A percentile compares a stretch with the other conserved stretches of the same genome.
Conservation (phyloP, 2,329 filamentous ascomycete species). For the Elsinoe necatrix region DNA sequence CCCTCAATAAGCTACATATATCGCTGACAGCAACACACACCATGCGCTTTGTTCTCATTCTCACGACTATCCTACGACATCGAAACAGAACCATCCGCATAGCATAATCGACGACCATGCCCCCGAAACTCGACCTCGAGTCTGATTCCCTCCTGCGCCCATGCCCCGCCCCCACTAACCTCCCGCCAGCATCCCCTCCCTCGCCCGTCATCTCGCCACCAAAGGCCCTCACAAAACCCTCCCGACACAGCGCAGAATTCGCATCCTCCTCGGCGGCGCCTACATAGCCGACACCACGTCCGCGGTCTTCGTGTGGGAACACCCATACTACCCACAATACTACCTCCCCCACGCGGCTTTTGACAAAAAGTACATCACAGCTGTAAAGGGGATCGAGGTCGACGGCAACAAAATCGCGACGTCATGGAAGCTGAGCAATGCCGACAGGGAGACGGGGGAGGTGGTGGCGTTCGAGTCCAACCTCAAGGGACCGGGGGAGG, state of each 20-base stretch:
- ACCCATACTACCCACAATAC: conserved; percentile 42
- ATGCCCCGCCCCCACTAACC: background rate
- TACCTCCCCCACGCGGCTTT: conserved; percentile 25
- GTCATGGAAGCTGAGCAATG: conserved; percentile 22
- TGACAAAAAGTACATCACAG: conserved; percentile 5
- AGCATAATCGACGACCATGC: background rate
- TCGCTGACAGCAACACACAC: too few species aligned
- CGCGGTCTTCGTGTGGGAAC: conserved; percentile 34
- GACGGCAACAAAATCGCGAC: conserved; percentile 20
- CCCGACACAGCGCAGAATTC: conserved; percentile 26
- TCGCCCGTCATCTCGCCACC: conserved; percentile 35
- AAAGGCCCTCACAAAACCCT: conserved; percentile 32
- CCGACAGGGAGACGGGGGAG: conserved; percentile 24
- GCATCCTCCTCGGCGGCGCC: conserved; percentile 26
- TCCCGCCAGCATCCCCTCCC: conserved; percentile 29
- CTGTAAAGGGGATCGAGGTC: background rate
- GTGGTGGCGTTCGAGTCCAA: conserved; percentile 26
- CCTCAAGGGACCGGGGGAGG: conserved; percentile 1
- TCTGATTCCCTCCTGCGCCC: background rate
- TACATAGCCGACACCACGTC: conserved; percentile 30
- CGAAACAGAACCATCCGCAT: background rate
- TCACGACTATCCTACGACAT: background rate
- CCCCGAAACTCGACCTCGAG: conserved; percentile 11
- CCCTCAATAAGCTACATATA: background rate
- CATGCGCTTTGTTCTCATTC: too few species aligned